Conservation (phyloP, 169 alveolate genomes). For the Hepatocystis sp. region DNA sequence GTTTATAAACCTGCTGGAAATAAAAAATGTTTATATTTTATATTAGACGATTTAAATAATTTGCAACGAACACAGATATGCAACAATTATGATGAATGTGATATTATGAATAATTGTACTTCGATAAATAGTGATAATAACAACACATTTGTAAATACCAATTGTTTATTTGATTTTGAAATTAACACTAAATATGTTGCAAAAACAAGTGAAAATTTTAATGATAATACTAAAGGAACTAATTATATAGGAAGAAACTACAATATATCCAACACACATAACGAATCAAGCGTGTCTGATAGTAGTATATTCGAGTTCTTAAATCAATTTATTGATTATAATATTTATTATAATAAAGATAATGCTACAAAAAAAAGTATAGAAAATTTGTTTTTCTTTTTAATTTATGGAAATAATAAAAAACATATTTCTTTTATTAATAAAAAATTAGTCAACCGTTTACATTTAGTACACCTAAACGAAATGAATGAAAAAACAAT, state of each 20-base stretch:
- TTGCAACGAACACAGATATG: too few relatives aligned
- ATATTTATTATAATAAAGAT: slow-evolving; percentile 66
- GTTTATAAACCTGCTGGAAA: slow-evolving; percentile 69
- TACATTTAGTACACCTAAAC: slow-evolving; percentile 54
- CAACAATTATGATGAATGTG: slow-evolving; percentile 12
- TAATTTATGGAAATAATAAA: slow-evolving; percentile 73
- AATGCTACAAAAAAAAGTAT: slow-evolving; percentile 49
- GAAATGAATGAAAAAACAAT: slow-evolving; percentile 67
- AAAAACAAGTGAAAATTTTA: slow-evolving; percentile 5
- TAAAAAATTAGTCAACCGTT: slow-evolving; percentile 45
- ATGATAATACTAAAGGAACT: neutral
- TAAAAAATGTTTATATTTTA: slow-evolving; percentile 62
- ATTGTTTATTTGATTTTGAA: slow-evolving; percentile 39
- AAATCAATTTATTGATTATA: slow-evolving; percentile 71
- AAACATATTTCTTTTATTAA: slow-evolving; percentile 59
- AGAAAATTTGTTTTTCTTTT: slow-evolving; percentile 66
- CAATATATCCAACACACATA: too few relatives aligned
- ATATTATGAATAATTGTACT: neutral
- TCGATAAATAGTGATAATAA: too few relatives aligned
- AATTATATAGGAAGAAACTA: slow-evolving; percentile 1
- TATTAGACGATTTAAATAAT: slow-evolving; percentile 68
- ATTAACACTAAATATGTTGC: slow-evolving; percentile 15
- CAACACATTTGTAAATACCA: neutral
- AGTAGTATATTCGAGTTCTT: slow-evolving; percentile 57
- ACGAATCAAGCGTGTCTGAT: too few relatives aligned